A percentile compares a stretch with the other conserved stretches of the same genome.
Evolutionary conservation across 306 rosid genomes (phyloP).

Genomic region (Lathyrus aphaca): DNA sequence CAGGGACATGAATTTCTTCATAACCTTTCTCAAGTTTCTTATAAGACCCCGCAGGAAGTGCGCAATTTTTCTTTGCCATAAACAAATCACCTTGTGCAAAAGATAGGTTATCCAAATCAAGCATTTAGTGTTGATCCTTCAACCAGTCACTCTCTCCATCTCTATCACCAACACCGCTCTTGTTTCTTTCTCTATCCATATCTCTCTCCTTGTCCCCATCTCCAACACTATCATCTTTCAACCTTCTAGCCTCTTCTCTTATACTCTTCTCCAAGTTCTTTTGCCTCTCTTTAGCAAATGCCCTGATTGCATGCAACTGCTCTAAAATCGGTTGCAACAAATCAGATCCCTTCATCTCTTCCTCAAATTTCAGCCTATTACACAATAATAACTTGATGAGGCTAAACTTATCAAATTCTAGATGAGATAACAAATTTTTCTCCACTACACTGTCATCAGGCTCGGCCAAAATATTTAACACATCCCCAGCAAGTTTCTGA

Average conservation of each 20-base stretch:
- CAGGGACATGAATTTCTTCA: conserved; percentile 91
- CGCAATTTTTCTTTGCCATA: conserved; percentile 71
- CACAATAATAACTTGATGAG: conserved; percentile 73
- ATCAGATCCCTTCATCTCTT: conserved; percentile 79
- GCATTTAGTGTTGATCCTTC: conserved; percentile 76
- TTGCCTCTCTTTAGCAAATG: conserved; percentile 88
- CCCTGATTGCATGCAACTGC: conserved; percentile 91
- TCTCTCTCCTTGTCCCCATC: conserved; percentile 73
- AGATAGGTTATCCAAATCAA: conserved; percentile 82
- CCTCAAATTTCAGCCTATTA: conserved; percentile 84
- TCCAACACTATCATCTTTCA: conserved; percentile 74
- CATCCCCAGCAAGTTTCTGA: conserved; percentile 88
- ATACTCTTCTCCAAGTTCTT: conserved; percentile 90
- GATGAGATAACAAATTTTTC: conserved; percentile 62
- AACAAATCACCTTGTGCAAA: conserved; percentile 73
- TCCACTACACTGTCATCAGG: conserved; percentile 82
- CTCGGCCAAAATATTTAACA: conserved; percentile 78
- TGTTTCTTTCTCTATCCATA: conserved; percentile 62
- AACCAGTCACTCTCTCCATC: conserved; percentile 81
- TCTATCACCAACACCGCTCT: conserved; percentile 75
- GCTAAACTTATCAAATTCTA: conserved; percentile 72
- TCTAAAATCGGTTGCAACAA: conserved; percentile 83
- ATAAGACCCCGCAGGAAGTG: conserved; percentile 80
- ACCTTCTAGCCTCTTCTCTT: conserved; percentile 85
- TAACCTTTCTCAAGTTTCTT: conserved; percentile 76